These are phyloP conservation scores for Elsinoe arachidis DNA, from an alignment of 2,329 filamentous ascomycete species.

Conservation along the genomic window DNA sequence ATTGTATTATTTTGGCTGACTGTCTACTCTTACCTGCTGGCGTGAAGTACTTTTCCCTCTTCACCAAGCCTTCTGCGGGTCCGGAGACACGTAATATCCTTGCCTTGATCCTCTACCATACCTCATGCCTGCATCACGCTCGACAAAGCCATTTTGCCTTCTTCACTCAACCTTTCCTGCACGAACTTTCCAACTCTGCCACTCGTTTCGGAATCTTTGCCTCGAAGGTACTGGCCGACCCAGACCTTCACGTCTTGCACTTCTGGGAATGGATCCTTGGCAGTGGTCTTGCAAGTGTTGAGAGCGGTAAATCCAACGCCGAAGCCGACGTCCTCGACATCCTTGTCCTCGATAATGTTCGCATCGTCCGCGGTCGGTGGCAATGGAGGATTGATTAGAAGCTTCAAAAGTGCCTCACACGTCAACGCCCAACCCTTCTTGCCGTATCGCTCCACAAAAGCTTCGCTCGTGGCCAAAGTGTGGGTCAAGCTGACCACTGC, in stretches of 20 bases:
- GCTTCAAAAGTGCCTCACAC: constrained; percentile 77
- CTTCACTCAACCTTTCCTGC: constrained; percentile 52
- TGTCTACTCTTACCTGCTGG: constrained; percentile 2
- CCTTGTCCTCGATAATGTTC: constrained; percentile 73
- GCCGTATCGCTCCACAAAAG: constrained; percentile 62
- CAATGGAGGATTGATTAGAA: constrained; percentile 81
- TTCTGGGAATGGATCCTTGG: constrained; percentile 76
- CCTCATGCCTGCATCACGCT: constrained; percentile 26
- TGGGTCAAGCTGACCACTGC: constrained; percentile 91
- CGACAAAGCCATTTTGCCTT: constrained; percentile 33
- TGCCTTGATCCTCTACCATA: background rate
- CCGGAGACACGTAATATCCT: too few species aligned
- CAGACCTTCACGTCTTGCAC: constrained; percentile 69
- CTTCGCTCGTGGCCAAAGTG: constrained; percentile 74
- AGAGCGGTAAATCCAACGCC: constrained; percentile 89
- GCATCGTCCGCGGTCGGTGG: constrained; percentile 54
- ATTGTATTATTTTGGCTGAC: constrained; percentile 2
- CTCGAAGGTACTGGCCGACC: constrained; percentile 73
- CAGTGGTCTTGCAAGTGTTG: constrained; percentile 73
- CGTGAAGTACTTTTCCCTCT: background rate
- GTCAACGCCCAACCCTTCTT: constrained; percentile 87
- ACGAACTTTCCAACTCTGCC: constrained; percentile 66
- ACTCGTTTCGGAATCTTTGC: constrained; percentile 63
- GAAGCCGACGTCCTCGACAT: constrained; percentile 91
- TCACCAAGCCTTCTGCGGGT: too few species aligned